These are phyloP conservation scores for Saccharomycopsis vini DNA, from an alignment of 805 yeast genomes.

Conservation along the genomic window DNA sequence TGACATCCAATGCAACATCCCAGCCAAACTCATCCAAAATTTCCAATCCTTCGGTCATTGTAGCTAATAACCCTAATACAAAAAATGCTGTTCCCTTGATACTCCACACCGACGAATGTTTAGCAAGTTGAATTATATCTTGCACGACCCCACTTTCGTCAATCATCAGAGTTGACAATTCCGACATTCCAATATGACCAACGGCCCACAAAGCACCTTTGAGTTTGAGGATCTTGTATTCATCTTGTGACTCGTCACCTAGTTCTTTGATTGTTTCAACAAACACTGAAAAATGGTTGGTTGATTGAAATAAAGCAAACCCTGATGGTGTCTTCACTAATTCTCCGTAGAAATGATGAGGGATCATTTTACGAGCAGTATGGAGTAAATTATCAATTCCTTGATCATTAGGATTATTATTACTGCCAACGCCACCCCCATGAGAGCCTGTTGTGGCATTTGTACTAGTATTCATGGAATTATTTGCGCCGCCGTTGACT, in stretches of 20 bases:
- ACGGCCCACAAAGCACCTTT: conserved; percentile 82
- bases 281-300: conserved; percentile 20
- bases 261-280: conserved; percentile 21
- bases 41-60: conserved; percentile 73
- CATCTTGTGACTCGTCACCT: conserved; percentile 22
- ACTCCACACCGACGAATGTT: conserved; percentile 42
- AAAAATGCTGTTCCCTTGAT: conserved; percentile 71
- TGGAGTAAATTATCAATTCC: conserved; percentile 18
- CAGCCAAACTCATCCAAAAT: conserved; percentile 76
- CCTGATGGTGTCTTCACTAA: conserved; percentile 80
- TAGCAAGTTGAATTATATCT: conserved; percentile 44
- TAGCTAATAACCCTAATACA: conserved; percentile 64
- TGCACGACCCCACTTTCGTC: conserved; percentile 45
- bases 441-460: neutral
- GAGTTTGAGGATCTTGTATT: conserved; percentile 35
- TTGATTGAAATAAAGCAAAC: conserved; percentile 45
- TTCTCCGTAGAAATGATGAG: conserved; percentile 71
- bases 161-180: conserved; percentile 53
- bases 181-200: conserved; percentile 72
- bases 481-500: conserved; percentile 4
- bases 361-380: conserved; percentile 25
- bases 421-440: conserved; percentile 16
- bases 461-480: neutral
- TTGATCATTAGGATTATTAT: conserved; percentile 3
- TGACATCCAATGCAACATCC: conserved; percentile 42